Evolutionary conservation across 2,329 filamentous ascomycete genomes (phyloP), one percentile per base, ranked within the genome.

Genomic region (Allantophomopsis lycopodina): DNA sequence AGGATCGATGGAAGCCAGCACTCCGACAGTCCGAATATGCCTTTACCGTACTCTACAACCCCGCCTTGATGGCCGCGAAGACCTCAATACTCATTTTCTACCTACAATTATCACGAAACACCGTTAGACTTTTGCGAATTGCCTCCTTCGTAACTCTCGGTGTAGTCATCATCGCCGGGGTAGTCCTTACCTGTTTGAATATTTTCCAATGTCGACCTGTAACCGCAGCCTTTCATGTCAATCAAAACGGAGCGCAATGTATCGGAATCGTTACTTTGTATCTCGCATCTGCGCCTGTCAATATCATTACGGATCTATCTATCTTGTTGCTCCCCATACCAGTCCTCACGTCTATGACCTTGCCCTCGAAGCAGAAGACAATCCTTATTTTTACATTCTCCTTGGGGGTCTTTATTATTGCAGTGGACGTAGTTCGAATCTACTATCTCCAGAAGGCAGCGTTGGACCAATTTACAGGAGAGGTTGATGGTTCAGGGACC

Each of bases 61-160:
- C 86, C 13, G 79, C 83, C 4, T 65, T 94, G 39, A 91, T 91
- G 83, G 77, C 81, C 3, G 85, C 84, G 40, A 94, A 94, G 61
- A 86, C 84, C 0, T 91, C 84, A 16, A 83, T 94, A 49, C 68
- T 94, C 43, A 67, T 88, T 39, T 94, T 94, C 59, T 94, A 91
- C 60, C 67, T 94, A 37, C 77, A 79, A 23, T 67, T 94, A 31
- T 82, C 84, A 21, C 80, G 79, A 49, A 81, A 83, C 41, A 76
- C 72, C 0, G 76, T 91, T 47, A 73, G 76, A 47, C 67, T 88
- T 39, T 79, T 94, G 48, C 75, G 80, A 41, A 74, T 81, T 60
- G 76, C 78, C n/a, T 89, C 83, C 14, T 85, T 85, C 65, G 66
- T 71, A 4, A 85, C 83, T 0, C 64, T 94, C 3, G 66, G 65